phyloP scores from a whole-genome alignment of 2,329 filamentous ascomycete species.

The Cercospora berteroae region DNA sequence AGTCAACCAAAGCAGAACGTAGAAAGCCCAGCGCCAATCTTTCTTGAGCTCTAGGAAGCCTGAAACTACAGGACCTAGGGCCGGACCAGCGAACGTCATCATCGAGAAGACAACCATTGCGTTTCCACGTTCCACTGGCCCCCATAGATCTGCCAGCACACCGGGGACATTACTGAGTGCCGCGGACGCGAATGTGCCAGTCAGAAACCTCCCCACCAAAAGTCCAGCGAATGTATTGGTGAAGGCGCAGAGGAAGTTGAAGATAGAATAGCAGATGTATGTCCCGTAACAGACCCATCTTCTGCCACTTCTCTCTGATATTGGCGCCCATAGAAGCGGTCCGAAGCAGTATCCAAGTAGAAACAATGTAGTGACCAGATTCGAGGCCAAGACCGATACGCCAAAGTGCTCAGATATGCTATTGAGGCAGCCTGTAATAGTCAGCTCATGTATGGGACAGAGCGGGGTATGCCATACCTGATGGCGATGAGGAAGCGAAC shows the following conservation, averaged over 20 bases:
- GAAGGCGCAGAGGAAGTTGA: constrained; percentile 56
- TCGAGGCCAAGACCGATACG: constrained; percentile 46
- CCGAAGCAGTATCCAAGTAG: constrained; percentile 55
- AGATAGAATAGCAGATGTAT: constrained; percentile 44
- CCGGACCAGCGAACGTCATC: constrained; percentile 47
- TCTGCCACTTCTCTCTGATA: constrained; percentile 65
- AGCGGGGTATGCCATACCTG: constrained; percentile 10
- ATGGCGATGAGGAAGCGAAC: constrained; percentile 51
- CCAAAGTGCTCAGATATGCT: constrained; percentile 47
- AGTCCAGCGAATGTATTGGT: constrained; percentile 54
- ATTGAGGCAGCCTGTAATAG: constrained; percentile 29
- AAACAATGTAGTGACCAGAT: constrained; percentile 33
- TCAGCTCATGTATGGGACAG: background rate
- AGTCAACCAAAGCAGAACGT: constrained; percentile 43
- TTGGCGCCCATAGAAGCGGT: constrained; percentile 61
- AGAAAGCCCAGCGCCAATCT: constrained; percentile 44
- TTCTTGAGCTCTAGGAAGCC: constrained; percentile 58
- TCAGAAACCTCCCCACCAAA: constrained; percentile 55
- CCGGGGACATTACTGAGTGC: constrained; percentile 46
- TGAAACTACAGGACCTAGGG: constrained; percentile 52
- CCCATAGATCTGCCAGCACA: constrained; percentile 49
- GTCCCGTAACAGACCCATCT: constrained; percentile 51
- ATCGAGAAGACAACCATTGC: constrained; percentile 54
- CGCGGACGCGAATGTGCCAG: constrained; percentile 54
- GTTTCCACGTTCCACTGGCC: constrained; percentile 44